Evolutionary conservation across 129 eudicot species (phyloP).

Genomic region (Erigeron canadensis): DNA sequence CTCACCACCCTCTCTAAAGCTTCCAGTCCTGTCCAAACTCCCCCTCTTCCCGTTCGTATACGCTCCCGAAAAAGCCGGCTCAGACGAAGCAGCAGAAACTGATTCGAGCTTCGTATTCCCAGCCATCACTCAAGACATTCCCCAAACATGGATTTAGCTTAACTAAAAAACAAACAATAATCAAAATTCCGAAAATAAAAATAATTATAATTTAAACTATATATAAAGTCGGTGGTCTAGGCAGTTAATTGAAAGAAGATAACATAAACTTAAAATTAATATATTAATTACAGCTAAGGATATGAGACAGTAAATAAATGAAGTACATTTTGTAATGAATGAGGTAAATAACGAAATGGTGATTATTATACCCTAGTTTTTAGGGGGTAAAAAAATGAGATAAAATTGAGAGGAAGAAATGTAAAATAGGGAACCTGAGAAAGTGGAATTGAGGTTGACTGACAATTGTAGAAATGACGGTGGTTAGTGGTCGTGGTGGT

Average conservation of each 20-base stretch:
- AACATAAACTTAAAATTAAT: not conserved
- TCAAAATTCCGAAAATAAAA: constrained; percentile 22
- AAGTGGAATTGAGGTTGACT: not conserved
- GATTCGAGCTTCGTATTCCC: constrained; percentile 68
- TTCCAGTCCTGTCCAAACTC: constrained; percentile 68
- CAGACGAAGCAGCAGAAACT: constrained; percentile 60
- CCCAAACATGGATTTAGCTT: not conserved
- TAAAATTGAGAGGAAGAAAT: constrained; percentile 12
- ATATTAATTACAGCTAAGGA: not conserved
- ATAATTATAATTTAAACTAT: not conserved
- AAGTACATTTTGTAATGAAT: constrained; percentile 28
- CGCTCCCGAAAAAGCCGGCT: constrained; percentile 51
- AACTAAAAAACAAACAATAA: constrained; percentile 6
- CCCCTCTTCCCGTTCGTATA: constrained; percentile 63
- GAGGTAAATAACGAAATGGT: not conserved
- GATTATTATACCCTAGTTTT: constrained; percentile 27
- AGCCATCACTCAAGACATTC: constrained; percentile 50
- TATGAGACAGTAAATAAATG: not conserved
- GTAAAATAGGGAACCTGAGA: constrained; percentile 32
- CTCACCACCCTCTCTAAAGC: constrained; percentile 71
- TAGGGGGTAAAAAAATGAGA: not conserved
- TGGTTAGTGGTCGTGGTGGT: constrained; percentile 23
- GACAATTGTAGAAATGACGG: constrained; percentile 19
- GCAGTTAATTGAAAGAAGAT: not conserved
- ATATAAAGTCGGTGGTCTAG: constrained; percentile 13